Conservation (phyloP, 495 filamentous ascomycete species). For the Acidiella bohemica region DNA sequence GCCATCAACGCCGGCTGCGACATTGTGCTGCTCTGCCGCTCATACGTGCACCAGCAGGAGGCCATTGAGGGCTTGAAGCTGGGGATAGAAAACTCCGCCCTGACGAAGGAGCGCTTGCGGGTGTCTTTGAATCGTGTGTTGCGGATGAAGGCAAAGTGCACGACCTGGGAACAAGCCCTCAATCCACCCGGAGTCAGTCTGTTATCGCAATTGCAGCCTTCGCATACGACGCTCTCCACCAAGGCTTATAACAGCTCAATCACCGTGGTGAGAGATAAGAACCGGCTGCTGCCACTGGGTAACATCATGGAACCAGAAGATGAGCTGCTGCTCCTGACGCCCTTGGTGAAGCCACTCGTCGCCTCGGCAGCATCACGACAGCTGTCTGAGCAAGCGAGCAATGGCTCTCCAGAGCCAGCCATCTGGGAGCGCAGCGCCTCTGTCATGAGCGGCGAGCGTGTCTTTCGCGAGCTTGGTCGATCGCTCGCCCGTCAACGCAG, state of each 20-base stretch:
- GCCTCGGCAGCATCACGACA: slow-evolving; percentile 58
- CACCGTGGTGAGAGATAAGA: slow-evolving; percentile 71
- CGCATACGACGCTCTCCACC: slow-evolving; percentile 63
- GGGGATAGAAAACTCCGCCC: slow-evolving; percentile 72
- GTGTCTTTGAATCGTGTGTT: slow-evolving; percentile 63
- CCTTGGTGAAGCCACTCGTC: slow-evolving; percentile 71
- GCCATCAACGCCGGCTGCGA: slow-evolving; percentile 87
- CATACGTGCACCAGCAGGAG: slow-evolving; percentile 74
- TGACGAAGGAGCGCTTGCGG: slow-evolving; percentile 59
- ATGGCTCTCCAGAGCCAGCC: slow-evolving; percentile 37
- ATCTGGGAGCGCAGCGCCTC: slow-evolving; percentile 48
- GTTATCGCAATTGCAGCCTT: slow-evolving; percentile 63
- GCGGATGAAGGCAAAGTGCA: slow-evolving; percentile 59
- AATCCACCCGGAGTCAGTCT: slow-evolving; percentile 60
- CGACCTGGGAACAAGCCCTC: slow-evolving; percentile 70
- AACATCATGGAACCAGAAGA: slow-evolving; percentile 67
- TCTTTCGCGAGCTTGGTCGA: slow-evolving; percentile 72
- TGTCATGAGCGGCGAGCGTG: slow-evolving; percentile 73
- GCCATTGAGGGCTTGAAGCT: slow-evolving; percentile 73
- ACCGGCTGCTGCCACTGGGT: slow-evolving; percentile 61
- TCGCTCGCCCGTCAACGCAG: slow-evolving; percentile 67
- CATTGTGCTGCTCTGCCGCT: slow-evolving; percentile 69
- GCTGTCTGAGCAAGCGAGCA: slow-evolving; percentile 34
- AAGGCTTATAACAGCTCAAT: slow-evolving; percentile 78
- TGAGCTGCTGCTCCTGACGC: slow-evolving; percentile 69